phyloP scores from a whole-genome alignment of 108 stramenopile species.

The Phaeodactylum tricornutum region DNA sequence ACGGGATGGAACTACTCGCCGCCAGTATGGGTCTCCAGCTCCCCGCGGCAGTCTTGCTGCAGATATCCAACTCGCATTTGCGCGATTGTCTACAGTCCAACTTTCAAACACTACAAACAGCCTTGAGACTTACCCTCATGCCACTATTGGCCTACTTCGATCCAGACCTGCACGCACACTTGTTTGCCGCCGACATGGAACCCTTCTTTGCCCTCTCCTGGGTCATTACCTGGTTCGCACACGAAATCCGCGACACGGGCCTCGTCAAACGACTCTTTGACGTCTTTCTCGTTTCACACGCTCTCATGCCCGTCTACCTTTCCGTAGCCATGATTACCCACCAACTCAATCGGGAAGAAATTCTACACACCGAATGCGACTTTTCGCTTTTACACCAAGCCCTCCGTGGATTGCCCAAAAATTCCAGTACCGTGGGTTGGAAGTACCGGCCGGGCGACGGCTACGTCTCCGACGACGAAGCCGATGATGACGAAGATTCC shows the following conservation, averaged over 20 bases:
- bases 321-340: slow-evolving; percentile 78
- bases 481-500: slow-evolving; percentile 19
- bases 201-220: slow-evolving; percentile 84
- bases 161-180: slow-evolving; percentile 56
- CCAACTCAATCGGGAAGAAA: slow-evolving; percentile 59
- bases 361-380: slow-evolving; percentile 76
- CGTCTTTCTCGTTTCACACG: slow-evolving; percentile 76
- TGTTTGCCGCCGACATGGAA: slow-evolving; percentile 72
- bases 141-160: slow-evolving; percentile 57
- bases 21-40: slow-evolving; percentile 36
- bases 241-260: slow-evolving; percentile 79
- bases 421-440: slow-evolving; percentile 70
- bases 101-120: slow-evolving; percentile 54
- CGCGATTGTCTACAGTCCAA: slow-evolving; percentile 42
- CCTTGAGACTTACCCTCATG: slow-evolving; percentile 46
- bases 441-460: slow-evolving; percentile 39
- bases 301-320: slow-evolving; percentile 69
- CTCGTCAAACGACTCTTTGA: slow-evolving; percentile 84
- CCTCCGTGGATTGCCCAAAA: slow-evolving; percentile 59
- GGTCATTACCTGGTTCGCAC: slow-evolving; percentile 89
- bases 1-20: neutral
- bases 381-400: slow-evolving; percentile 79
- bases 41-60: slow-evolving; percentile 45
- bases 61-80: slow-evolving; percentile 56
- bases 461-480: slow-evolving; percentile 46